Base-by-base conservation (phyloP, 2,329 filamentous ascomycete genomes). In the Orbilia javanica region DNA sequence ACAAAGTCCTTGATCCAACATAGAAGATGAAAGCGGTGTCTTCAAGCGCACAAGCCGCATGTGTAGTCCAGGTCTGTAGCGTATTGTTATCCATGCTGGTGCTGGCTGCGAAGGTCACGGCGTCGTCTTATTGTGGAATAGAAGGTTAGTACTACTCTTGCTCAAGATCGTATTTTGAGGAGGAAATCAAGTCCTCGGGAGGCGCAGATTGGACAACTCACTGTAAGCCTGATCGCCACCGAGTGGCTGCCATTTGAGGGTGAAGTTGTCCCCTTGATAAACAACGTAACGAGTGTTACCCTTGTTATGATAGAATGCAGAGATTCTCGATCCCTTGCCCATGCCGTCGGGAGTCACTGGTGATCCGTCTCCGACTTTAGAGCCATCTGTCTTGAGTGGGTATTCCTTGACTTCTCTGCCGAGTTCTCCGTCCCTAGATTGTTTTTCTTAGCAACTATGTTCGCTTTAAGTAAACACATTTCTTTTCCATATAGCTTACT, bases 11-110 rank as follows among this genome's bases (percentile, higher is more conserved):
- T 53, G 50, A 53, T 8, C 50, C 50, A 53, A 25, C 50, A 53
- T 53, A 53, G 20, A 53, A 53, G 22, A 53, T 10, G 50, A 53
- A 53, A 53, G 50, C 50, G 50, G 20, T 53, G 22, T 53, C 20
- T 6, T 11, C 50, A 53, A 53, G 27, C 27, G 50, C 50, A 27
- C 50, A 53, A 53, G 10, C 50, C 50, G 50, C 50, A 53, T 53
- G 50, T 53, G 50, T 53, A 2, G 50, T 53, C 50, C 50, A 53
- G 50, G 1, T 8, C 29, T 25, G 18, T 53, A 53, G 50, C 50
- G 50, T 53, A 53, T 53, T 53, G 10, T n/a, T 25, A 27, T 25
- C 4, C 6, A 39, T 39, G 36, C 5, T 11, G 13, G 36, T 39
- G 13, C 5, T 39, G 13, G 5, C 36, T 11, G 13, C 36, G 36